Evolutionary conservation across 73 alveolate genomes (phyloP), one percentile per base, ranked within the genome.

Genomic region (Breviolum minutum): DNA sequence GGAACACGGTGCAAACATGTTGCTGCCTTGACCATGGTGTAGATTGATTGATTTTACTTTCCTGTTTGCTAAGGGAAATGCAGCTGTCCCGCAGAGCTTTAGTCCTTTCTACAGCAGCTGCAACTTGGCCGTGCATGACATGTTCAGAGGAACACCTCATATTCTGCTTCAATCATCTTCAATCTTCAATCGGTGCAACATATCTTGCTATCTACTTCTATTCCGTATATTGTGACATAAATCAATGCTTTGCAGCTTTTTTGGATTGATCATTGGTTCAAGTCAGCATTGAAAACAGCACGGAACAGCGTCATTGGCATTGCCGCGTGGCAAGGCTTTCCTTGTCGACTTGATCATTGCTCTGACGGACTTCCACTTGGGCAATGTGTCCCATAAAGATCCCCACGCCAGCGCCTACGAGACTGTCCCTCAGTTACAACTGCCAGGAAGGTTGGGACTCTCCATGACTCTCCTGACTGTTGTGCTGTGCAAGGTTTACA

Each of bases 41-140:
- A 40, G 54, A 0, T 40, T 40, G 5, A 40, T 40, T 40, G 54
- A 40, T 40, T 40, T 40, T 22, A 68, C 77, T 68, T 22, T 17
- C 77, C 17, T 68, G 77, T 68, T 22, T 13, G 17, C 69, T 32
- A 32, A 60, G 91, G 27, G 19, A 14, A 70, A 92, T 92, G 98
- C 66, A 74, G 66, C 61, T 92, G 27, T 92, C 98, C n/a, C 89
- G 98, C 54, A 29, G 69, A 63, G 89, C 98, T 8, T n/a, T 60
- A 17, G 13, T 64, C 19, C 77, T 92, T 54, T 64, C 48, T 30
- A 54, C 68, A 16, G 91, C 29, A 8, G 89, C 98, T 60, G 98
- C 90, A 8, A 24, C 98, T 92, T 27, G 93, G 88, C 87, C 17
- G 70, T 9, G 19, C 60, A 76, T 14, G 63, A 76, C 11, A 27